Conservation (phyloP, 2,329 filamentous ascomycete genomes). For the Podosphaera leucotricha region DNA sequence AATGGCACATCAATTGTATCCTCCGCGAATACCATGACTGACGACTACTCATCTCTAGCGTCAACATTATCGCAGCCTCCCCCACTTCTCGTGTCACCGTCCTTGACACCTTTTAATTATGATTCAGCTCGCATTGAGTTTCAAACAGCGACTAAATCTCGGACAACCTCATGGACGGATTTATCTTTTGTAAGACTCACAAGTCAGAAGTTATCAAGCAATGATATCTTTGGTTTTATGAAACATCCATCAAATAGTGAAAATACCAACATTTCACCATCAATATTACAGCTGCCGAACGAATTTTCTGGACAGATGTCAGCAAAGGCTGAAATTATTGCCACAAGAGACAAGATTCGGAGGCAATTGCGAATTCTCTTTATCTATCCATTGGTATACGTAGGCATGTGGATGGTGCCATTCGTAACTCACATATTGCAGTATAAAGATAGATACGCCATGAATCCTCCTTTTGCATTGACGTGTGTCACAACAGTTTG, state of each 20-base stretch:
- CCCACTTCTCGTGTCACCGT: constrained; percentile 1
- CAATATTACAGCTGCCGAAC: constrained; percentile 9
- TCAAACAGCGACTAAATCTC: constrained; percentile 3
- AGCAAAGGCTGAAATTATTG: constrained; percentile 17
- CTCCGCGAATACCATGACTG: not conserved
- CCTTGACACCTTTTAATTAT: not conserved
- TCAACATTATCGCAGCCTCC: constrained; percentile 7
- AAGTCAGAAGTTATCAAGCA: constrained; percentile 4
- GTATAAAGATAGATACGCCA: constrained; percentile 28
- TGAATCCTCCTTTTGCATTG: constrained; percentile 31
- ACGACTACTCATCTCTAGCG: constrained; percentile 8
- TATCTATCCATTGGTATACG: constrained; percentile 52
- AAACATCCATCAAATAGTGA: constrained; percentile 5
- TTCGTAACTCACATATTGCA: constrained; percentile 39
- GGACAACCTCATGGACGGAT: constrained; percentile 8
- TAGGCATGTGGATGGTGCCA: constrained; percentile 48
- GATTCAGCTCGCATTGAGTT: constrained; percentile 1
- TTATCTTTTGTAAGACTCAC: constrained; percentile 7
- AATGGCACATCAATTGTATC: not conserved
- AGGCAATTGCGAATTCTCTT: constrained; percentile 50
- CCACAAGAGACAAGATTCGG: constrained; percentile 29
- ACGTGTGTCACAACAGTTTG: constrained; percentile 30
- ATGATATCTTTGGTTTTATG: constrained; percentile 9
- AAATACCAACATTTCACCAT: constrained; percentile 5
- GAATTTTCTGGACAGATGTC: constrained; percentile 13